Base-by-base conservation (phyloP, 2,329 filamentous ascomycete species). In the Dactylellina cionopaga region DNA sequence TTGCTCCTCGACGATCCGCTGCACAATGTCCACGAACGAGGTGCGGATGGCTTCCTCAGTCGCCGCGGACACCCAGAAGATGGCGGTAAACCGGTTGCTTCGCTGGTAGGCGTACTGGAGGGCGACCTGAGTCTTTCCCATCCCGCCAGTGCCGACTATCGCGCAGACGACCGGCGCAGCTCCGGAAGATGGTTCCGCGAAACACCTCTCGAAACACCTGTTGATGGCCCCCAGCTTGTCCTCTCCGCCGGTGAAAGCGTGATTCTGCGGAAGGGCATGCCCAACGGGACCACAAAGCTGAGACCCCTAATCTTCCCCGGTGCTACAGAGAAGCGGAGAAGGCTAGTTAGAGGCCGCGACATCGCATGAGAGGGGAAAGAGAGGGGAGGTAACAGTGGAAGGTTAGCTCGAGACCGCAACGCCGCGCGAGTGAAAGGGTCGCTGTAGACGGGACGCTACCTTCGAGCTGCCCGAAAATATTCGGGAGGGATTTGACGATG, bases 401-500 rank as follows among this genome's bases (percentile, higher is more conserved):
- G 31, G 13, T 35, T 13, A 35, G 31, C 31, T 35, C 13, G 6
- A 35, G 31, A 13, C 31, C 31, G 31, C 31, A 35, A 13, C 31
- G 31, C 13, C 31, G 31, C 13, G 31, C 31, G 31, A 35, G 31
- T 6, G 31, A 13, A 35, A 35, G 31, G 31, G 13, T 13, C 43
- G 43, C 5, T 25, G 22, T 47, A 13, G 43, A 25, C 22, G 22
- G 43, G 22, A 44, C 13, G 15, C 25, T 44, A 44, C 41, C 41
- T 44, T 22, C 41, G 17, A 43, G 9, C 29, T 43, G 51, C 17
- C 15, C 51, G 10, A 39, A 56, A 56, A 44, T 43, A 90, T 88
- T 86, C 80, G 94, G 91, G 74, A 96, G 92, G 41, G 88, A 90
- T 75, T 92, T 87, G 17, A 95, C 89, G 68, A 96, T 85, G 1